Base-by-base conservation (phyloP, 163 green algal species). In the Scenedesmus sp. region DNA sequence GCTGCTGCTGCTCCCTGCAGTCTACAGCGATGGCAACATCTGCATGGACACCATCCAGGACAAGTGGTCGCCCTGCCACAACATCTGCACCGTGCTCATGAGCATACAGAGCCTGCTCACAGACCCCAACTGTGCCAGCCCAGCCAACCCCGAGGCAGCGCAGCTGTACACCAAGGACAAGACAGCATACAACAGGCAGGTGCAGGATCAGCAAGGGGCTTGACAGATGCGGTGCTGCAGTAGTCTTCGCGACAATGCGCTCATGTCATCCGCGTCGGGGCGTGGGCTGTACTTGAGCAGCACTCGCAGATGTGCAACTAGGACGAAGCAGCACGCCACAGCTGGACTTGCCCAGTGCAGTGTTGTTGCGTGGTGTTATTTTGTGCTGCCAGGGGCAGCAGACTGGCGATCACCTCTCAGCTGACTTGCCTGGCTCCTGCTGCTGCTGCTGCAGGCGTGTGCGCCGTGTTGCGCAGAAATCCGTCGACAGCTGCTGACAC, bases 11-110 rank as follows among this genome's bases (percentile, higher is more conserved):
- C 72, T 43, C 30, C 3, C 35, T 90, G 65, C 91, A 92, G 86
- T 98, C 20, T 98, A 98, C 91, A 93, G 49, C 24, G 97, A 98
- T 92, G 97, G 97, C 30, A 97, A 91, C 18, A 91, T 98, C 20
- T 98, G 97, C 93, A 91, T 98, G 59, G 97, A 98, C 91, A 97
- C 97, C 89, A 94, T 98, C 42, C 96, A 98, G 83, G 96, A 98
- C 85, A 91, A 93, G 79, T 98, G 96, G 96, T 96, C 92, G 0
- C 97, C 97, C 40, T 96, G 92, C 91, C 96, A 98, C 93, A 97
- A 96, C 93, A 94, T 98, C 18, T 96, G 93, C 93, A 97, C 97
- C 3, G 94, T 98, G 72, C 91, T 98, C n/a, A 98, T 96, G 0
- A 97, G 93, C 89, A 97, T 98, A 78, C 96, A 98, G 95, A 96